phyloP scores from a whole-genome alignment of 2,329 filamentous ascomycete species.

The Macrophomina phaseolina region DNA sequence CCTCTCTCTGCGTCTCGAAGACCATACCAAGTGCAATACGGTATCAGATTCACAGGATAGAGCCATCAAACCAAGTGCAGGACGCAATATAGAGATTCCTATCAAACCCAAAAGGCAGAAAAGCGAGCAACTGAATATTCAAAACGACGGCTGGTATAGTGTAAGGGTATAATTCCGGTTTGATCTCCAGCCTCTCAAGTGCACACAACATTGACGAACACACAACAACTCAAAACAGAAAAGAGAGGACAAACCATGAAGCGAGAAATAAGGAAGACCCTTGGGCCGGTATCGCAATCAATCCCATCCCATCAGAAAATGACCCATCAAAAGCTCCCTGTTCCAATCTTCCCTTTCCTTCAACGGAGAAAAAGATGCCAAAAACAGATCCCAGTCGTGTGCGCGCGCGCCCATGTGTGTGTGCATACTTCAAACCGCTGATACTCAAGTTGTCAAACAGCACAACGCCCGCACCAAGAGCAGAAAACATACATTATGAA shows the following conservation, averaged over 20 bases:
- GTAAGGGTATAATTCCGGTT: conserved; percentile 25
- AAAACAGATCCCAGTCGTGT: neutral
- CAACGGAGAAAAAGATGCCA: neutral
- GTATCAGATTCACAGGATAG: neutral
- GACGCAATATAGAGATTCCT: neutral
- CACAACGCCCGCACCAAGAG: conserved; percentile 13
- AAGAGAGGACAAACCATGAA: neutral
- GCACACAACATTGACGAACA: conserved; percentile 8
- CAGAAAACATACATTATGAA: conserved; percentile 13
- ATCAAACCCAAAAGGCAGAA: neutral
- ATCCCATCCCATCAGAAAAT: conserved; percentile 19
- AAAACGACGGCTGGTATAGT: conserved; percentile 17
- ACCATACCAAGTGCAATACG: neutral
- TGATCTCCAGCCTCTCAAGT: conserved; percentile 10
- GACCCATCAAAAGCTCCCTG: neutral
- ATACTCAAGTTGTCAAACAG: neutral
- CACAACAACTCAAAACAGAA: conserved; percentile 3
- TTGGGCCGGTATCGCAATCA: conserved; percentile 19
- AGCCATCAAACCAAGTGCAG: neutral
- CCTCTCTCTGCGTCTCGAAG: no score
- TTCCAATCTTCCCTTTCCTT: neutral
- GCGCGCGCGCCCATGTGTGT: neutral
- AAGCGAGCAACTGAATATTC: neutral
- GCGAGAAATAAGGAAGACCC: neutral
- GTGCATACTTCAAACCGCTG: conserved; percentile 1